Conservation (phyloP, 2,329 filamentous ascomycete species). For the Apiospora marii region DNA sequence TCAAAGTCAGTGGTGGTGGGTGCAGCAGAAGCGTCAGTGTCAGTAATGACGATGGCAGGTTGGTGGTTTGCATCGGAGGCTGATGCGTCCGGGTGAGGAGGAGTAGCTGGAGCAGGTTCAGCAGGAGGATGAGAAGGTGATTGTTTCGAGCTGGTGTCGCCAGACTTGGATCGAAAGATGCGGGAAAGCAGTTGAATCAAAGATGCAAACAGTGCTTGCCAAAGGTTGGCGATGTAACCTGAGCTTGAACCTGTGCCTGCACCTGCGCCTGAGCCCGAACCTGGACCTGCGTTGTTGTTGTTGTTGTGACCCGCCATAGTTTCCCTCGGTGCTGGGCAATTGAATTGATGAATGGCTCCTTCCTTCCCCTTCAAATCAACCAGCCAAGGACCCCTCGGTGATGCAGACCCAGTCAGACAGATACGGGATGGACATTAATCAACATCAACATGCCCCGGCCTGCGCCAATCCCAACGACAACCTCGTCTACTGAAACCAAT, state of each 20-base stretch:
- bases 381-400: not conserved
- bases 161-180: conserved; percentile 31
- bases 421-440: not conserved
- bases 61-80: conserved; percentile 4
- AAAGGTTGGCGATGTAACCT: conserved; percentile 44
- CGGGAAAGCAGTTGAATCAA: conserved; percentile 36
- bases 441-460: not conserved
- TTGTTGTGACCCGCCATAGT: conserved; percentile 21
- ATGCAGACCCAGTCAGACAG: not conserved
- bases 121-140: conserved; percentile 26
- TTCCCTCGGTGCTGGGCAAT: not conserved
- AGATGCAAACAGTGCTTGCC: conserved; percentile 44
- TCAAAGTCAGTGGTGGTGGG: conserved; percentile 23
- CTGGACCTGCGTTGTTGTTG: not conserved
- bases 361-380: not conserved
- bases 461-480: not conserved
- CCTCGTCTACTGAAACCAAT: conserved; percentile 4
- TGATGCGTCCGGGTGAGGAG: conserved; percentile 7
- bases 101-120: not conserved
- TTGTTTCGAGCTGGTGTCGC: conserved; percentile 32
- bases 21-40: not conserved
- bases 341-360: not conserved
- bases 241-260: conserved; percentile 36
- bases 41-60: not conserved
- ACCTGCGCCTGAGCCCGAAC: not conserved